Evolutionary conservation across 2,329 filamentous ascomycete genomes (phyloP).

Genomic region (Colletotrichum sp.): DNA sequence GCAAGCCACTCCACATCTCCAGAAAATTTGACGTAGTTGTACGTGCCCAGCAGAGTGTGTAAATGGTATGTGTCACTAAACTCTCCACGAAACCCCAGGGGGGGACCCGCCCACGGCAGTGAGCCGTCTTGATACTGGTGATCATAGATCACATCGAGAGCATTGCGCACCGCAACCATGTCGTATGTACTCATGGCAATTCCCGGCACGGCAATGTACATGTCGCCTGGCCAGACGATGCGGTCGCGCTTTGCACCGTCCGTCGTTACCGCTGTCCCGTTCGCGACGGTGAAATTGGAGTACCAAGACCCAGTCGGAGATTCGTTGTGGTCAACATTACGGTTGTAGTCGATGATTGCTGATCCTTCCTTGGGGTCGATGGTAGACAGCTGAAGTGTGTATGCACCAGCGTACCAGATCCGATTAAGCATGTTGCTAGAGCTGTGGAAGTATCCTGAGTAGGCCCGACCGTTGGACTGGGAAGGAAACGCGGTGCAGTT

Average conservation of each 20-base stretch:
- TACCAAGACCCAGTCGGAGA: conserved; percentile 37
- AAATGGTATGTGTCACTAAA: conserved; percentile 62
- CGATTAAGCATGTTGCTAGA: conserved; percentile 48
- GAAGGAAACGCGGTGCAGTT: conserved; percentile 45
- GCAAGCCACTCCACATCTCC: conserved; percentile 47
- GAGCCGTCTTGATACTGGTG: conserved; percentile 45
- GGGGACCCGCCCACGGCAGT: conserved; percentile 55
- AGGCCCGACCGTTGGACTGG: conserved; percentile 51
- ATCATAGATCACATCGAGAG: conserved; percentile 46
- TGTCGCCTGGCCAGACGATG: conserved; percentile 63
- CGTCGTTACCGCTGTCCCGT: conserved; percentile 36
- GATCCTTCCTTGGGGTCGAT: conserved; percentile 38
- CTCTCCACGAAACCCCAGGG: conserved; percentile 38
- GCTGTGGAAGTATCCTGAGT: conserved; percentile 49
- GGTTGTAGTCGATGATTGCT: conserved; percentile 38
- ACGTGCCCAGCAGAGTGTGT: conserved; percentile 56
- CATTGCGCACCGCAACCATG: conserved; percentile 48
- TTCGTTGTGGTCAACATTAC: conserved; percentile 32
- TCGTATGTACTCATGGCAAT: conserved; percentile 22
- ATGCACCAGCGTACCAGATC: conserved; percentile 48
- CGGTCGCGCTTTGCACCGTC: conserved; percentile 62
- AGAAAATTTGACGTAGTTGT: conserved; percentile 54
- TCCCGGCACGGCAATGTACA: conserved; percentile 45
- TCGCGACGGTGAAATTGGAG: conserved; percentile 34
- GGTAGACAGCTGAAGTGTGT: conserved; percentile 39